Percentiles rank a stretch among this genome's conserved stretches.
Conservation (phyloP, 2,329 filamentous ascomycete species). For the Alternaria triticina region DNA sequence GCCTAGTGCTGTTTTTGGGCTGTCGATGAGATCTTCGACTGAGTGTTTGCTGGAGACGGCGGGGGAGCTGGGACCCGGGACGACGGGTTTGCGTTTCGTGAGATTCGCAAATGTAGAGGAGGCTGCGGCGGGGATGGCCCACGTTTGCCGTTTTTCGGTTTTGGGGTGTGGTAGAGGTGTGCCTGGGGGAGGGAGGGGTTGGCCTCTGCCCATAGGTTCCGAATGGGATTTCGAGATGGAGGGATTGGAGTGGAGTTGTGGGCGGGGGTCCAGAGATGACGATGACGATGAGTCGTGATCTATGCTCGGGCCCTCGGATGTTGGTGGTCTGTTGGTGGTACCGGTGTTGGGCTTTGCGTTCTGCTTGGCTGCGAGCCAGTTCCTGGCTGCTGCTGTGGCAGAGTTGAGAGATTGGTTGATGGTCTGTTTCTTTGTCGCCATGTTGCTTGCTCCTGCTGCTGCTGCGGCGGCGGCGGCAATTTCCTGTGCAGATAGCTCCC, state of each 20-base stretch:
- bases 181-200: constrained; percentile 81
- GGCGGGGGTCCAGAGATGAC: constrained; percentile 1
- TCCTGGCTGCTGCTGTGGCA: constrained; percentile 64
- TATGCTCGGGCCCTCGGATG: constrained; percentile 17
- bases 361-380: constrained; percentile 62
- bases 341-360: constrained; percentile 29
- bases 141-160: constrained; percentile 57
- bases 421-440: constrained; percentile 29
- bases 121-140: constrained; percentile 58
- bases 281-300: constrained; percentile 7
- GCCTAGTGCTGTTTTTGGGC: constrained; percentile 1
- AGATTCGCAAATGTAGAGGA: constrained; percentile 47
- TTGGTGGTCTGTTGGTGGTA: constrained; percentile 13
- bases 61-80: not conserved
- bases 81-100: constrained; percentile 69
- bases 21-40: constrained; percentile 13
- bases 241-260: constrained; percentile 7
- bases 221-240: constrained; percentile 43
- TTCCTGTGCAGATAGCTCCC: constrained; percentile 28
- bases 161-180: constrained; percentile 75
- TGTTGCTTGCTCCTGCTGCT: constrained; percentile 22
- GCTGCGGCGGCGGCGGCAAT: constrained; percentile 29
- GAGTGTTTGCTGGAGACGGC: constrained; percentile 9
- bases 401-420: constrained; percentile 50
- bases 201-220: constrained; percentile 82